Percentiles rank a stretch among this genome's conserved stretches.
phyloP scores from a whole-genome alignment of 1,139 yeast genomes.

The Arxiozyma heterogenica region DNA sequence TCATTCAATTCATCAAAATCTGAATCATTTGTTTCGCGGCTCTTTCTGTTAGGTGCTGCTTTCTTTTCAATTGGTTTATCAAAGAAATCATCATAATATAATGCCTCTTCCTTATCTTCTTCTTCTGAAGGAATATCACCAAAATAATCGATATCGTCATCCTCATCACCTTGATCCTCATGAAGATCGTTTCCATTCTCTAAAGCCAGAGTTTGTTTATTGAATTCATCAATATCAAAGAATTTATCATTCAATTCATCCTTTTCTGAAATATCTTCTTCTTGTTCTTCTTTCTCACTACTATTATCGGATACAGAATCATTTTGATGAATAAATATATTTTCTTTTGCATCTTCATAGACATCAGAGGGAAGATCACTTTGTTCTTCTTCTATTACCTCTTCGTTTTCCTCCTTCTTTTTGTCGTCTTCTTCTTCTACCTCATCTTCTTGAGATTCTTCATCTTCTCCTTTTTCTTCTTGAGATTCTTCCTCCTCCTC shows the following conservation, averaged over 20 bases:
- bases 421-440: conserved; percentile 6
- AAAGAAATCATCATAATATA: conserved; percentile 68
- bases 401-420: conserved; percentile 18
- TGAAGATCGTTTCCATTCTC: conserved; percentile 43
- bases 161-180: conserved; percentile 40
- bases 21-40: conserved; percentile 18
- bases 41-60: conserved; percentile 7
- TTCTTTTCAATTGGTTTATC: conserved; percentile 38
- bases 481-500: conserved; percentile 21
- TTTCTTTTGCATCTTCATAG: conserved; percentile 15
- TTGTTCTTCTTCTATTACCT: conserved; percentile 13
- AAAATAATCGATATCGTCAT: conserved; percentile 56
- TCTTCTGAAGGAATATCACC: conserved; percentile 42
- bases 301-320: too few species aligned
- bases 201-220: conserved; percentile 66
- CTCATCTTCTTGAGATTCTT: conserved; percentile 8
- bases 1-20: conserved; percentile 33
- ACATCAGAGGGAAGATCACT: conserved; percentile 9
- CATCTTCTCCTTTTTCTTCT: conserved; percentile 12
- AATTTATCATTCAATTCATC: conserved; percentile 72
- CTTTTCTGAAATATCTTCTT: conserved; percentile 27
- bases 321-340: conserved; percentile 12
- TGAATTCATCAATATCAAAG: conserved; percentile 78
- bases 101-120: conserved; percentile 59
- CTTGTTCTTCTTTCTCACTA: conserved; percentile 12